Evolutionary conservation across 1,284 basidiomycete species (phyloP).

Genomic region (Malassezia globosa): DNA sequence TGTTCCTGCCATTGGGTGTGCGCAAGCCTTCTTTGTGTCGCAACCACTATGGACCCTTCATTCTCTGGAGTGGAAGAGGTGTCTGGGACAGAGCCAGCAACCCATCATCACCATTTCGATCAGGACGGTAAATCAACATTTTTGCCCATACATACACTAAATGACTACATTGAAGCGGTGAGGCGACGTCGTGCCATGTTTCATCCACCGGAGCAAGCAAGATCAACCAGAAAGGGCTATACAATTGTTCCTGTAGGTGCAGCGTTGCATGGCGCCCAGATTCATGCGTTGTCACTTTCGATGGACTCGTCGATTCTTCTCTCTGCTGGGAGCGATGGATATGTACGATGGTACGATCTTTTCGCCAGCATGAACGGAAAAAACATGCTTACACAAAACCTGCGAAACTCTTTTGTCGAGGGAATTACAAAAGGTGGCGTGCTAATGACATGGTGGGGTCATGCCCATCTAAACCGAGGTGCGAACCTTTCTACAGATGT

Average conservation of each 20-base stretch:
- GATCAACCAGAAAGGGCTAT: constrained; percentile 18
- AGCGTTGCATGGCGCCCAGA: constrained; percentile 74
- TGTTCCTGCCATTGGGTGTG: too few species aligned
- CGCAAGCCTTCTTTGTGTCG: too few species aligned
- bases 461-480: constrained; percentile 45
- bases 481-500: background rate
- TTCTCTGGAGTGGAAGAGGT: too few species aligned
- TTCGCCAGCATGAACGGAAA: constrained; percentile 78
- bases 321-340: constrained; percentile 85
- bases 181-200: constrained; percentile 7
- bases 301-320: constrained; percentile 78
- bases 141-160: constrained; percentile 1
- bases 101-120: background rate
- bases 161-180: constrained; percentile 2
- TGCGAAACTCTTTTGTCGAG: constrained; percentile 80
- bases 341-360: constrained; percentile 83
- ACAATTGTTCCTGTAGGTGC: constrained; percentile 81
- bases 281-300: constrained; percentile 71
- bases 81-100: background rate
- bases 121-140: background rate
- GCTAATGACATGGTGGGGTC: constrained; percentile 71
- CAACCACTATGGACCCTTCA: too few species aligned
- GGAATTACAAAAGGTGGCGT: constrained; percentile 82
- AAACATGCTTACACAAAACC: constrained; percentile 74
- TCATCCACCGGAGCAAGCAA: constrained; percentile 4